A percentile compares a stretch with the other conserved stretches of the same genome.
phyloP scores from a whole-genome alignment of 345 rosid genomes.

The Dipteronia sinensis region DNA sequence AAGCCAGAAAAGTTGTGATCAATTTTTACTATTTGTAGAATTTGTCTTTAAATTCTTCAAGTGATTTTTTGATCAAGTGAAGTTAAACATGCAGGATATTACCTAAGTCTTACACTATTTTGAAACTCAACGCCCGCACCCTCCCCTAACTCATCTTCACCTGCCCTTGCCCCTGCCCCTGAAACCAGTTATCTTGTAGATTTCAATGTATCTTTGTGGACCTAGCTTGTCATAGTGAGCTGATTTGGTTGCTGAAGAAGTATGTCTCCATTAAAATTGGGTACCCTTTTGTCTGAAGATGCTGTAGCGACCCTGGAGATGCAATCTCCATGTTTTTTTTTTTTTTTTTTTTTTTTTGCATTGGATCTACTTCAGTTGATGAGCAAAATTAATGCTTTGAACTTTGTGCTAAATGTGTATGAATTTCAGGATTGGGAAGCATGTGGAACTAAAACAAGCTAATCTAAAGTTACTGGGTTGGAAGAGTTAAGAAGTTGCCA shows the following conservation, averaged over 20 bases:
- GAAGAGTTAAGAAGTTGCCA: slow-evolving; percentile 38
- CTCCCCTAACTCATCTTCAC: not conserved
- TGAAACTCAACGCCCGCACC: not conserved
- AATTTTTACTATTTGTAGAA: not conserved
- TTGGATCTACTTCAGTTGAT: not conserved
- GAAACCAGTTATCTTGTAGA: not conserved
- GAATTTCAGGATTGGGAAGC: slow-evolving; percentile 71
- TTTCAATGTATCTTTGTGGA: not conserved
- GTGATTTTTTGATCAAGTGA: too few relatives aligned
- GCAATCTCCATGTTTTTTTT: not conserved
- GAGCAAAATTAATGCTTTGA: not conserved
- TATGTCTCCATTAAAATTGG: not conserved
- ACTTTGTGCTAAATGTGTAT: slow-evolving; percentile 6
- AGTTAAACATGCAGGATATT: not conserved
- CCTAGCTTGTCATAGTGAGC: not conserved
- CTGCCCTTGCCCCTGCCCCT: not conserved
- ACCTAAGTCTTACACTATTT: not conserved
- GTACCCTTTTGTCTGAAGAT: not conserved
- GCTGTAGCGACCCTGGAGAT: not conserved
- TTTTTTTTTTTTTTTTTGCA: not conserved
- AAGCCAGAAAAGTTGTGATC: not conserved
- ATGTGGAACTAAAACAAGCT: slow-evolving; percentile 60
- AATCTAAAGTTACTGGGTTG: slow-evolving; percentile 78
- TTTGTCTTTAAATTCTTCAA: not conserved
- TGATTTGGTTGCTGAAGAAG: not conserved